phyloP scores from a whole-genome alignment of 805 yeast species.

The Zygosaccharomyces gambellarensis region DNA sequence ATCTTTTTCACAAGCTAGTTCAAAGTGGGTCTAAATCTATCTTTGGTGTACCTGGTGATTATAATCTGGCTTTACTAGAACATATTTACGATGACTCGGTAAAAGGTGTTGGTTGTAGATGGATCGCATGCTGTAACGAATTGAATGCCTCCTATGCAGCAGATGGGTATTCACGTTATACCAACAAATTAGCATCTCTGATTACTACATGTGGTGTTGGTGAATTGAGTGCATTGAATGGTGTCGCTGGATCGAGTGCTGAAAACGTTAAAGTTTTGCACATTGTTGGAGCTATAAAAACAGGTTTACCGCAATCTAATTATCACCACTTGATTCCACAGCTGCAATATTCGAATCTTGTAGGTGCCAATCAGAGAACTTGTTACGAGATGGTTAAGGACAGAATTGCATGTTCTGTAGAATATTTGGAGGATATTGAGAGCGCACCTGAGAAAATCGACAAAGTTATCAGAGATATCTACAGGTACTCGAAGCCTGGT shows the following conservation, averaged over 20 bases:
- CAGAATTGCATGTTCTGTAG: constrained; percentile 52
- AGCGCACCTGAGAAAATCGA: constrained; percentile 59
- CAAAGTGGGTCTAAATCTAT: constrained; percentile 54
- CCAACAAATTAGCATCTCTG: constrained; percentile 31
- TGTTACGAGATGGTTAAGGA: constrained; percentile 60
- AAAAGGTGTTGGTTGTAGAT: constrained; percentile 32
- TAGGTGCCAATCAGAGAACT: constrained; percentile 58
- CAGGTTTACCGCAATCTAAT: constrained; percentile 25
- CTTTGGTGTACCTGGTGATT: constrained; percentile 81
- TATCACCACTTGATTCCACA: constrained; percentile 61
- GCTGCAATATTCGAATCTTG: constrained; percentile 38
- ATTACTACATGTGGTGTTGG: constrained; percentile 74
- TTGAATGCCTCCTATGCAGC: constrained; percentile 86
- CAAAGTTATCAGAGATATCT: constrained; percentile 51
- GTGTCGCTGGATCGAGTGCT: constrained; percentile 77
- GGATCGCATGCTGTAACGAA: constrained; percentile 87
- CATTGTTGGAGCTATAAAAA: constrained; percentile 50
- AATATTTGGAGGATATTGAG: constrained; percentile 41
- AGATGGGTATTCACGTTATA: constrained; percentile 75
- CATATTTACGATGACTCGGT: constrained; percentile 46
- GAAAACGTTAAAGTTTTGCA: constrained; percentile 76
- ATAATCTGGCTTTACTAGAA: constrained; percentile 63
- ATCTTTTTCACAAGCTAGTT: constrained; percentile 52
- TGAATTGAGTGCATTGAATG: constrained; percentile 72
- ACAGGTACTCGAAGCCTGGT: constrained; percentile 68